Evolutionary conservation across 371 early-diverging fungal species (phyloP).

Genomic region (Massospora cicadina): DNA sequence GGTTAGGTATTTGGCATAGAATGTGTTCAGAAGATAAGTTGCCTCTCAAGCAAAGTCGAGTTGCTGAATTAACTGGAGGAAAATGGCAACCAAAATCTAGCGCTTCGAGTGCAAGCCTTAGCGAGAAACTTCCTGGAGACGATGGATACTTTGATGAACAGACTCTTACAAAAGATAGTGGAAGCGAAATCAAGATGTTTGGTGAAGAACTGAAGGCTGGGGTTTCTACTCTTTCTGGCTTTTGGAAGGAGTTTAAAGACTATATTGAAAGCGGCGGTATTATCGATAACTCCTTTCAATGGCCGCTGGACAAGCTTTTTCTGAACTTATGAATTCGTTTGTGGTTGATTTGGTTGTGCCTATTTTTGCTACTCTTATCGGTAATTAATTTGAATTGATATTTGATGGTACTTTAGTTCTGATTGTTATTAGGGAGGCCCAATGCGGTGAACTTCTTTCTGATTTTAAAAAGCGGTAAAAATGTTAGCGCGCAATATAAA

Average conservation of each 20-base stretch:
- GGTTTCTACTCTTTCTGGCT: not conserved
- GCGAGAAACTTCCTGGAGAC: not conserved
- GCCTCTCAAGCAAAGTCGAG: too few relatives aligned
- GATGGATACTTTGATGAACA: not conserved
- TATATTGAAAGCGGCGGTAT: not conserved
- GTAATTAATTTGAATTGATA: not conserved
- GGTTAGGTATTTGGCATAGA: too few relatives aligned
- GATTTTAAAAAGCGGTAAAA: not conserved
- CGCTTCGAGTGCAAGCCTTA: not conserved
- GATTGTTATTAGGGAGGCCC: not conserved
- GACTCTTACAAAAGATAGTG: not conserved
- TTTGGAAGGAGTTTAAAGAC: conserved; percentile 8
- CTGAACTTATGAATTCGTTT: not conserved
- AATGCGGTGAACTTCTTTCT: conserved; percentile 3
- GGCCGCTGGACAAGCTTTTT: conserved; percentile 6
- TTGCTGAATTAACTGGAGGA: too few relatives aligned
- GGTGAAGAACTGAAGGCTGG: conserved; percentile 7
- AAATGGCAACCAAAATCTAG: not conserved
- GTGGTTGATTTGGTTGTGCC: conserved; percentile 4
- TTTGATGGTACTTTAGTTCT: not conserved
- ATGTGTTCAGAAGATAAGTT: too few relatives aligned
- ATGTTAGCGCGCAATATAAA: not conserved
- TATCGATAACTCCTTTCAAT: conserved; percentile 1
- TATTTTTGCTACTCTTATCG: not conserved
- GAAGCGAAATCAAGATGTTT: not conserved